A percentile compares a stretch with the other conserved stretches of the same genome.
phyloP scores from a whole-genome alignment of 2,329 filamentous ascomycete genomes.

The Plectosphaerella cucumerina region DNA sequence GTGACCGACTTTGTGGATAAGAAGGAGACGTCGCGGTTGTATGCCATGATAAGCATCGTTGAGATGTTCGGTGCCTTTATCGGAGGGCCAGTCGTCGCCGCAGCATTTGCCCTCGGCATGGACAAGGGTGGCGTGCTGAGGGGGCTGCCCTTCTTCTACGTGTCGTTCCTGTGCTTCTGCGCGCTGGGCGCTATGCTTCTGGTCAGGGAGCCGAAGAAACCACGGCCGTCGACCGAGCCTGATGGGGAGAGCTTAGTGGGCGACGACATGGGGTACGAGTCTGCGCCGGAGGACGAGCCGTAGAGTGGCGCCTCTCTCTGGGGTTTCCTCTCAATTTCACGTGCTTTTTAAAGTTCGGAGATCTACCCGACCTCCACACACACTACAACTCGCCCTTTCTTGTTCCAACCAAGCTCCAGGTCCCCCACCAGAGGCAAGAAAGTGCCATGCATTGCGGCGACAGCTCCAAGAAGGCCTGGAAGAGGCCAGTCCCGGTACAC shows the following conservation, averaged over 20 bases:
- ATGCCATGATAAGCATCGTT: constrained; percentile 34
- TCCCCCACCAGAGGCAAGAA: too few species aligned
- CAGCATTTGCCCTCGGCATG: constrained; percentile 31
- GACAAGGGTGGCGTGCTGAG: constrained; percentile 28
- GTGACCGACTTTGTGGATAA: constrained; percentile 32
- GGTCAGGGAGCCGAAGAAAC: constrained; percentile 26
- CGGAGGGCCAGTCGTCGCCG: constrained; percentile 34
- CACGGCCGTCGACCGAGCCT: constrained; percentile 2
- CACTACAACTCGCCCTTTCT: too few species aligned
- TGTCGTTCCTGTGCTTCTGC: constrained; percentile 22
- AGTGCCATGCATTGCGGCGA: too few species aligned
- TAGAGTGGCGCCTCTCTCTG: too few species aligned
- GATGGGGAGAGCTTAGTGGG: neutral
- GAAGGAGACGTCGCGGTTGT: constrained; percentile 33
- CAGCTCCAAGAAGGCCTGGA: too few species aligned
- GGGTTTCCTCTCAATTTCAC: too few species aligned
- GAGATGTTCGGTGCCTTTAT: constrained; percentile 33
- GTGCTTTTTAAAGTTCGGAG: too few species aligned
- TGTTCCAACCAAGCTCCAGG: too few species aligned
- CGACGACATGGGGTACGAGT: constrained; percentile 4
- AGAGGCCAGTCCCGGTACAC: too few species aligned
- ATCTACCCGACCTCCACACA: too few species aligned
- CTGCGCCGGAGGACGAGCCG: constrained; percentile 5
- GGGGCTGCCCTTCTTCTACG: constrained; percentile 36
- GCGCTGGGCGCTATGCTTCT: constrained; percentile 23